Conservation (phyloP, 805 yeast species). For the Myxozyma neglecta region DNA sequence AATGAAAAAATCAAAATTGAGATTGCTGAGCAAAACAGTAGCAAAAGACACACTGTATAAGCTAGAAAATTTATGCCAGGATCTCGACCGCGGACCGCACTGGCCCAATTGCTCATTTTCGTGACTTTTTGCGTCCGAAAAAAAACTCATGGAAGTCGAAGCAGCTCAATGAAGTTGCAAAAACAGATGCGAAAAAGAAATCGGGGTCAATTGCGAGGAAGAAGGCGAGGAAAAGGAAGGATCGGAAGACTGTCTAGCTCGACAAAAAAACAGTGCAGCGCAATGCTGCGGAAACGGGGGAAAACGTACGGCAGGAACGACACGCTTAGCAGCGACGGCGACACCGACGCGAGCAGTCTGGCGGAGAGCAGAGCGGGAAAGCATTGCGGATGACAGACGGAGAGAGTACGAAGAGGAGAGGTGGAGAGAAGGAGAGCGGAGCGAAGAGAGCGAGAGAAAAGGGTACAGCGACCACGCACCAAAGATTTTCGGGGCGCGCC, state of each 20-base stretch:
- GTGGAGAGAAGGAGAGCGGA: constrained; percentile 6
- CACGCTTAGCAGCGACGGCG: constrained; percentile 40
- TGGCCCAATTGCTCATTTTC: constrained; percentile 1
- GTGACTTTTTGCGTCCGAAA: neutral
- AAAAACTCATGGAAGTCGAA: neutral
- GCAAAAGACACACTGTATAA: too few species aligned
- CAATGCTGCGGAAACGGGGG: neutral
- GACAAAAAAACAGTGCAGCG: neutral
- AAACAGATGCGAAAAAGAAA: neutral
- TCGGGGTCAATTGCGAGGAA: neutral
- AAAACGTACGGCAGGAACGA: constrained; percentile 38
- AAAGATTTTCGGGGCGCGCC: constrained; percentile 11
- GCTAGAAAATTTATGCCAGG: neutral
- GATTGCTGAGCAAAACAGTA: too few species aligned
- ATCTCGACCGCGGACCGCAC: neutral
- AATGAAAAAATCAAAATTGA: constrained; percentile 2
- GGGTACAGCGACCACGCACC: constrained; percentile 1
- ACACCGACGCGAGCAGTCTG: constrained; percentile 44
- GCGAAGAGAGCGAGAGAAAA: constrained; percentile 15
- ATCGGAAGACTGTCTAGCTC: constrained; percentile 3
- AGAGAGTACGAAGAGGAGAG: constrained; percentile 11
- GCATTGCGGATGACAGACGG: constrained; percentile 25
- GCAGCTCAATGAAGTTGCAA: neutral
- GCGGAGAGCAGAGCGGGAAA: constrained; percentile 46
- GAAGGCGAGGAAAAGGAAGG: neutral